phyloP scores from a whole-genome alignment of 768 basidiomycete genomes.

The Ramaria sp. region DNA sequence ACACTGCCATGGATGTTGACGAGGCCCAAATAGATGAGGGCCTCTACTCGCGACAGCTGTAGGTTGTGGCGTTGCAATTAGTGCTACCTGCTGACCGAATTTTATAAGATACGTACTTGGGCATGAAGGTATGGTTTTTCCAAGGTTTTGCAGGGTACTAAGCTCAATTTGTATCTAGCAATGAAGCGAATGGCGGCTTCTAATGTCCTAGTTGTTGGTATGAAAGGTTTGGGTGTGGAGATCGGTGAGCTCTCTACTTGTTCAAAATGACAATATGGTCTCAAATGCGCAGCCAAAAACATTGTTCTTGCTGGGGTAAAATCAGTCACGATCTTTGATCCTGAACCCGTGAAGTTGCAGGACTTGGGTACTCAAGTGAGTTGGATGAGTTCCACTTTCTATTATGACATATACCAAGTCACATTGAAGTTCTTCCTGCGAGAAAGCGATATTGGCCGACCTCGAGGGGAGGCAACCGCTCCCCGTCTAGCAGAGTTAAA shows the following conservation, averaged over 20 bases:
- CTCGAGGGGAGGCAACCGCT: conserved; percentile 75
- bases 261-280: neutral
- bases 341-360: conserved; percentile 74
- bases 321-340: conserved; percentile 92
- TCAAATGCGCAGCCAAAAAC: conserved; percentile 66
- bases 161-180: conserved; percentile 39
- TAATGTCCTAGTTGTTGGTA: conserved; percentile 87
- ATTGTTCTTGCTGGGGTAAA: conserved; percentile 93
- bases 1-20: conserved; percentile 74
- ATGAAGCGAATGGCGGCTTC: conserved; percentile 99
- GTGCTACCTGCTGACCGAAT: conserved; percentile 10
- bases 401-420: neutral
- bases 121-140: conserved; percentile 67
- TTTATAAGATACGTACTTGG: conserved; percentile 78
- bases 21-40: conserved; percentile 88
- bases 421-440: conserved; percentile 82
- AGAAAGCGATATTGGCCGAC: conserved; percentile 74
- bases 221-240: conserved; percentile 89
- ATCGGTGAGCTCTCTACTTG: conserved; percentile 50
- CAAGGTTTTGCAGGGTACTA: conserved; percentile 2
- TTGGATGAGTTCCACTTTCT: conserved; percentile 6
- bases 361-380: conserved; percentile 88
- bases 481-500: conserved; percentile 92
- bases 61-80: conserved; percentile 23
- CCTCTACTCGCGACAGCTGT: conserved; percentile 89